Evolutionary conservation across 106 monocot genomes (phyloP).

Genomic region (Phalaenopsis aphrodite): DNA sequence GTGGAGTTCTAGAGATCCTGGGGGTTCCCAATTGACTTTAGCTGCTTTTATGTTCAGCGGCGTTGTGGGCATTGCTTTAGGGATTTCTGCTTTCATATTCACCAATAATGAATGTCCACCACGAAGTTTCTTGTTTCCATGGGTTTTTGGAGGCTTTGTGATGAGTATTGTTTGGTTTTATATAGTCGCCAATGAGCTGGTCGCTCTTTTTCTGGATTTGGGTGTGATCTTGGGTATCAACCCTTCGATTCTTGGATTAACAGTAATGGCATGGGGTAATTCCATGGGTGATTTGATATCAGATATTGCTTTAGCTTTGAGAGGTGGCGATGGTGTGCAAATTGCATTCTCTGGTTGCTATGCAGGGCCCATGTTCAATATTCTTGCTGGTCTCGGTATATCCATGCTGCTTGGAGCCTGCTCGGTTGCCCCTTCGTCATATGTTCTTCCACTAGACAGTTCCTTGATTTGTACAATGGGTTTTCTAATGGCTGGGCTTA

Average conservation of each 20-base stretch:
- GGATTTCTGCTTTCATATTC: slow-evolving; percentile 42
- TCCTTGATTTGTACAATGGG: slow-evolving; percentile 66
- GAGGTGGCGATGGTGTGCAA: slow-evolving; percentile 82
- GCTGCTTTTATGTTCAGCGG: slow-evolving; percentile 31
- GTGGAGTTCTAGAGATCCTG: slow-evolving; percentile 25
- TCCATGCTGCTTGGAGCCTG: slow-evolving; percentile 71
- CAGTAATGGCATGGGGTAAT: slow-evolving; percentile 97
- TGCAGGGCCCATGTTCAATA: slow-evolving; percentile 98
- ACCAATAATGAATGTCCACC: slow-evolving; percentile 61
- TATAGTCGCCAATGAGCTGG: slow-evolving; percentile 83
- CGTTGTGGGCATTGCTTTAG: slow-evolving; percentile 37
- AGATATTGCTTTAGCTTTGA: slow-evolving; percentile 71
- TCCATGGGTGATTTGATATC: slow-evolving; percentile 98
- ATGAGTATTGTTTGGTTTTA: slow-evolving; percentile 98
- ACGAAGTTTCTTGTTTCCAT: slow-evolving; percentile 66
- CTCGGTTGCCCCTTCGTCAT: slow-evolving; percentile 38
- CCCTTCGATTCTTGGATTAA: slow-evolving; percentile 83
- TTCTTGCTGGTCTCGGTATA: slow-evolving; percentile 78
- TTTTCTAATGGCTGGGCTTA: slow-evolving; percentile 56
- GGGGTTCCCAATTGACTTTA: slow-evolving; percentile 9
- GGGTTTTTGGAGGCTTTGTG: slow-evolving; percentile 89
- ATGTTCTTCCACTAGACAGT: slow-evolving; percentile 51
- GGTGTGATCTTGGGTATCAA: slow-evolving; percentile 76
- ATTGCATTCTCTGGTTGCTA: slow-evolving; percentile 98
- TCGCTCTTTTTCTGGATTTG: slow-evolving; percentile 69